Percentiles rank a stretch among this genome's conserved stretches.
Conservation (phyloP, 805 yeast genomes). For the Kodamaea kaohsiungensis region DNA sequence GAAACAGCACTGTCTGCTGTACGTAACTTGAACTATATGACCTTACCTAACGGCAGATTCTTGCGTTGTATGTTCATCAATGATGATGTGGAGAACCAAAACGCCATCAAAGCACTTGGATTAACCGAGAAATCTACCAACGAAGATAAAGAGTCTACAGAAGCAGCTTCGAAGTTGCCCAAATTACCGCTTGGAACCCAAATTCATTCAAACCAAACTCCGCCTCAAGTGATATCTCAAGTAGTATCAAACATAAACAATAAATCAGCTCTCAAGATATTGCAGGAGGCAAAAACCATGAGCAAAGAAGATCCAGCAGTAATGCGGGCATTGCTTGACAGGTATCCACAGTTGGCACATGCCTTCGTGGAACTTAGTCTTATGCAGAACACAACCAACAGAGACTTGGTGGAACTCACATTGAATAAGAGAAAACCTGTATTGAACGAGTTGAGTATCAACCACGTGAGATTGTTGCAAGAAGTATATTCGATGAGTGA, state of each 20-base stretch:
- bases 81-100: constrained; percentile 30
- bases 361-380: constrained; percentile 75
- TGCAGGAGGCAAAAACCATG: constrained; percentile 60
- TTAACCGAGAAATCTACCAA: neutral
- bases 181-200: constrained; percentile 44
- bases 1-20: constrained; percentile 92
- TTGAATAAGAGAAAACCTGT: constrained; percentile 34
- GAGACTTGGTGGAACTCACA: constrained; percentile 38
- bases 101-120: constrained; percentile 12
- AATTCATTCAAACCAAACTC: constrained; percentile 39
- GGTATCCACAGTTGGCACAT: constrained; percentile 79
- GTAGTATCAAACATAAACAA: constrained; percentile 23
- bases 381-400: constrained; percentile 33
- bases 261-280: constrained; percentile 21
- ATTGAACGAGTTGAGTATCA: constrained; percentile 29
- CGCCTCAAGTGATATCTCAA: constrained; percentile 31
- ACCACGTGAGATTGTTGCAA: constrained; percentile 35
- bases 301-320: constrained; percentile 55
- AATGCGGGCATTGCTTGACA: constrained; percentile 59
- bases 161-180: constrained; percentile 30
- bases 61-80: constrained; percentile 75
- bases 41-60: constrained; percentile 61
- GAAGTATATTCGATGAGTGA: constrained; percentile 29
- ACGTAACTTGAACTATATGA: constrained; percentile 76
- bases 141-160: constrained; percentile 15